phyloP scores from a whole-genome alignment of 306 rosid species.

The Lathyrus tuberosus region DNA sequence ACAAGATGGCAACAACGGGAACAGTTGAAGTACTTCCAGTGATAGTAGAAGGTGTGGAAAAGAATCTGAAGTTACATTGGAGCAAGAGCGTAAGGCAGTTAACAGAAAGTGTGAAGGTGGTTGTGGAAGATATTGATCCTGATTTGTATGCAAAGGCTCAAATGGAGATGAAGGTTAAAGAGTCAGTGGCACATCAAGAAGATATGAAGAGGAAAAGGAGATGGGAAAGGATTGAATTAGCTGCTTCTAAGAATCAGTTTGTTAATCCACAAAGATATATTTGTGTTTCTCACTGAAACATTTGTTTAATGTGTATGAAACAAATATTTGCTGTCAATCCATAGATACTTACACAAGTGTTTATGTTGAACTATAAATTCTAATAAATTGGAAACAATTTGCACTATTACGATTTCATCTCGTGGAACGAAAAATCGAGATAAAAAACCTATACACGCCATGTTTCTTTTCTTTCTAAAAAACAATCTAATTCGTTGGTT shows the following conservation, averaged over 20 bases:
- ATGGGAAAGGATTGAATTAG: slow-evolving; percentile 67
- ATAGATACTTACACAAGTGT: neutral
- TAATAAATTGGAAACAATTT: too few species aligned
- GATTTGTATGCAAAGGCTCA: slow-evolving; percentile 58
- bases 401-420: too few species aligned
- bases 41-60: slow-evolving; percentile 73
- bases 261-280: slow-evolving; percentile 47
- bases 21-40: slow-evolving; percentile 70
- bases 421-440: too few species aligned
- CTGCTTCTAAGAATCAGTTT: slow-evolving; percentile 52
- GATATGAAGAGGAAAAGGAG: slow-evolving; percentile 56
- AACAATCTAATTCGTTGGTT: too few species aligned
- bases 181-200: slow-evolving; percentile 46
- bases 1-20: slow-evolving; percentile 66
- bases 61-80: slow-evolving; percentile 79
- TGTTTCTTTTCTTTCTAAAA: too few species aligned
- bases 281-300: slow-evolving; percentile 51
- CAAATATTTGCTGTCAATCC: neutral
- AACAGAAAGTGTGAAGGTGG: slow-evolving; percentile 65
- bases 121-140: slow-evolving; percentile 82
- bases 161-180: slow-evolving; percentile 50
- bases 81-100: slow-evolving; percentile 63
- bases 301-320: slow-evolving; percentile 8
- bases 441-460: too few species aligned
- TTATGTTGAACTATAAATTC: too few species aligned